Conservation (phyloP, 306 rosid genomes). For the Pueraria montana region DNA sequence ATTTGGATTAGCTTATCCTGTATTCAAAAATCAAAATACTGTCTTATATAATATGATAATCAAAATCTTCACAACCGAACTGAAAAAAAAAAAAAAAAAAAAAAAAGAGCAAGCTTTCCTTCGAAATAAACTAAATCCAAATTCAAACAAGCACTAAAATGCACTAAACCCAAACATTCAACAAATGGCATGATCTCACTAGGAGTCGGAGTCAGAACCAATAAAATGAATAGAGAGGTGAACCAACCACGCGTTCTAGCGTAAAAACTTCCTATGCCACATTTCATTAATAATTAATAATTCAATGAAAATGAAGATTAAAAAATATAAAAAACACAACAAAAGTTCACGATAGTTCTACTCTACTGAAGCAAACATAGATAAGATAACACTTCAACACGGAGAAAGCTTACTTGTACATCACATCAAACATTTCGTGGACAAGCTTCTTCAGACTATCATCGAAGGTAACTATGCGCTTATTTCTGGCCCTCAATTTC, state of each 20-base stretch:
- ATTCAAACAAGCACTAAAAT: not conserved
- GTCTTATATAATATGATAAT: not conserved
- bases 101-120: not conserved
- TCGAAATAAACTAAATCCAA: not conserved
- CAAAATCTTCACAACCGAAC: not conserved
- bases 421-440: slow-evolving; percentile 86
- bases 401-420: slow-evolving; percentile 77
- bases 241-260: not conserved
- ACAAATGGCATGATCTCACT: not conserved
- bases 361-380: not conserved
- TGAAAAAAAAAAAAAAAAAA: not conserved
- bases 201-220: not conserved
- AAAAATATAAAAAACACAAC: too few species aligned
- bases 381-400: slow-evolving; percentile 22
- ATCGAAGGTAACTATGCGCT: slow-evolving; percentile 72
- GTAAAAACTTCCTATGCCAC: not conserved
- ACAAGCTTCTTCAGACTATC: slow-evolving; percentile 80
- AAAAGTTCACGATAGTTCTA: not conserved
- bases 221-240: slow-evolving; percentile 7
- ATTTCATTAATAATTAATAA: not conserved
- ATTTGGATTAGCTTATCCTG: not conserved
- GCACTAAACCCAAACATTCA: not conserved
- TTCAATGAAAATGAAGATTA: not conserved
- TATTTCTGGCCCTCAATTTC: slow-evolving; percentile 76
- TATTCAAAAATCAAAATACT: not conserved